phyloP scores from a whole-genome alignment of 1,284 basidiomycete species.

The Pseudozyma pruni region DNA sequence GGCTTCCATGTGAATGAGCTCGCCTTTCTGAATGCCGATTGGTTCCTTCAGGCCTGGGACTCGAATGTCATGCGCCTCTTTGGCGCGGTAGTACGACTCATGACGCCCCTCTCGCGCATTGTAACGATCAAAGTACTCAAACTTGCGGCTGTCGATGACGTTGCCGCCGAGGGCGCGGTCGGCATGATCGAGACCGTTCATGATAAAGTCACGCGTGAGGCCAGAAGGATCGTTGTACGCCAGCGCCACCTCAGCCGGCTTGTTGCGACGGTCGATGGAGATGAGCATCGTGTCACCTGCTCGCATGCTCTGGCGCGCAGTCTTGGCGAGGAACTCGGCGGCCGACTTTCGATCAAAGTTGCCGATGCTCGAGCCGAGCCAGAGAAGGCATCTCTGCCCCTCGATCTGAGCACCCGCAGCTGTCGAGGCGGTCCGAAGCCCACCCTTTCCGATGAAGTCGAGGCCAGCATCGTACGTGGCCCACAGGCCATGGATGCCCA shows the following conservation, averaged over 20 bases:
- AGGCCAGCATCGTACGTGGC: slow-evolving; percentile 87
- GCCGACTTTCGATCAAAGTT: slow-evolving; percentile 83
- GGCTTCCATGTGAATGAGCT: slow-evolving; percentile 86
- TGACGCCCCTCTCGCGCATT: slow-evolving; percentile 80
- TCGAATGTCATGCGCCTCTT: slow-evolving; percentile 75
- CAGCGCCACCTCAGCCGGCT: slow-evolving; percentile 75
- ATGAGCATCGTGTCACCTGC: slow-evolving; percentile 75
- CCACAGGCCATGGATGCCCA: slow-evolving; percentile 76
- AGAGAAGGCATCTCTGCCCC: slow-evolving; percentile 73
- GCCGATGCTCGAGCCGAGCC: slow-evolving; percentile 92
- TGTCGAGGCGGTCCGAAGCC: slow-evolving; percentile 59
- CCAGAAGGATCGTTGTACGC: slow-evolving; percentile 73
- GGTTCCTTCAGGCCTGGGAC: slow-evolving; percentile 41
- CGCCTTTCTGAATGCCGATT: slow-evolving; percentile 70
- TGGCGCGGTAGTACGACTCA: slow-evolving; percentile 85
- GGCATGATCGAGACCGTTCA: slow-evolving; percentile 82
- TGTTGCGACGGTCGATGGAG: slow-evolving; percentile 86
- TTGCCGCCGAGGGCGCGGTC: slow-evolving; percentile 69
- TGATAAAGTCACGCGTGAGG: slow-evolving; percentile 83
- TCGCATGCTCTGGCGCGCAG: slow-evolving; percentile 75
- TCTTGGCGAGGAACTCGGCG: slow-evolving; percentile 78
- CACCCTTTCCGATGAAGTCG: slow-evolving; percentile 71
- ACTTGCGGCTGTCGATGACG: slow-evolving; percentile 75
- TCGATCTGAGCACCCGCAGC: slow-evolving; percentile 30
- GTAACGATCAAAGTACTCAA: slow-evolving; percentile 86